Evolutionary conservation across 495 filamentous ascomycete species (phyloP), one percentile per base, ranked within the genome.

Genomic region (Lineolata rhizophorae): DNA sequence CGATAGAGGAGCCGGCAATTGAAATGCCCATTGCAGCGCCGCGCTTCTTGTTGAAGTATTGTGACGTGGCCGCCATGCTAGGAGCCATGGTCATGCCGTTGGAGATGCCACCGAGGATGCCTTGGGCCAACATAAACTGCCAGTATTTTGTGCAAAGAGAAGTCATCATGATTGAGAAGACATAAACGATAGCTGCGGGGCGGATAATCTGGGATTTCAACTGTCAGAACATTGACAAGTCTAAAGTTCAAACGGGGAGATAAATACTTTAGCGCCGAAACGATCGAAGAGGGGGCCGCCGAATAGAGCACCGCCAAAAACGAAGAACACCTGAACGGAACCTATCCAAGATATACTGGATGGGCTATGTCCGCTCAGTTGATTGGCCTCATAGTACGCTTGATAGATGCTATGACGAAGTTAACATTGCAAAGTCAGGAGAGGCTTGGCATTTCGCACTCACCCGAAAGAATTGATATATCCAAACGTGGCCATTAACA

Each of bases 1-100:
- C 70, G 5, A 80, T 42, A 11, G 66, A 72, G 0, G 67, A 70
- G 0, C 63, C 53, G 2, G 53, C 49, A 1, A 57, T 41, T 0
- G 49, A 45, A 18, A 64, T 46, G 0, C 65, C 67, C 1, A 51
- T 60, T 0, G 63, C 57, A 5, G 70, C 29, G 0, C 58, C 52
- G 4, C 48, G 42, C 11, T 44, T 50, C 1, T 47, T 54, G 2
- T 44, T 51, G 36, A 65, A 67, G 25, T 56, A 55, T 0, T 48
- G 48, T 0, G 56, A 42, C 0, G 64, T 45, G 22, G 60, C 37
- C 1, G 56, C 53, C 4, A 67, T 35, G 11, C 47, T 50, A 0
- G 57, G 57, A 3, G 57, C 48, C 22, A 57, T 65, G 5, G 57
- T 32, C 11, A 46, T 39, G 4, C 52, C 55, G 20, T 44, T 41